These are phyloP conservation scores for Globisporangium takayamanum DNA, from an alignment of 352 stramenopile genomes.

Conservation along the genomic window DNA sequence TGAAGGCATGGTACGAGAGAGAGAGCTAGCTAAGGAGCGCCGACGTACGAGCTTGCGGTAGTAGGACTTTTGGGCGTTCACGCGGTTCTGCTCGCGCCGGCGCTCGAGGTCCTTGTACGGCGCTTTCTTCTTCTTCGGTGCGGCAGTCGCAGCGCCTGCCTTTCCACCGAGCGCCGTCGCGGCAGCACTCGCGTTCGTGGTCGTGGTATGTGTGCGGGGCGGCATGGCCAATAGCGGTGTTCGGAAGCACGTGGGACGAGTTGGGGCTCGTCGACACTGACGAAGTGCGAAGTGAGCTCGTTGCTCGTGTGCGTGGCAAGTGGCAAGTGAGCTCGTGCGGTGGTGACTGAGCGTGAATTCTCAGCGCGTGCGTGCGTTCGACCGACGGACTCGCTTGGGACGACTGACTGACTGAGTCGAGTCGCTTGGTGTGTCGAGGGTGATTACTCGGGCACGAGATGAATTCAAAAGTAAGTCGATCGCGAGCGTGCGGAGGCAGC, in stretches of 20 bases:
- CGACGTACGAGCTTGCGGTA: conserved; percentile 26
- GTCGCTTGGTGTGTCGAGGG: background rate
- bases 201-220: background rate
- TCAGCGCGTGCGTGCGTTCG: too few relatives aligned
- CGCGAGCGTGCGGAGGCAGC: background rate
- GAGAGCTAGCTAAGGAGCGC: background rate
- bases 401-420: background rate
- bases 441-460: background rate
- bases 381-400: too few relatives aligned
- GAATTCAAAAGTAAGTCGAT: background rate
- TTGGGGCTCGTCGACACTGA: too few relatives aligned
- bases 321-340: too few relatives aligned
- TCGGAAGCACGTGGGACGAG: too few relatives aligned
- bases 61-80: conserved; percentile 32
- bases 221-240: background rate
- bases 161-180: background rate
- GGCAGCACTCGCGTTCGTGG: background rate
- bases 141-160: background rate
- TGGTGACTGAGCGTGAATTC: too few relatives aligned
- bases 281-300: too few relatives aligned
- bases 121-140: conserved; percentile 8
- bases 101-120: conserved; percentile 19
- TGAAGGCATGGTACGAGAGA: background rate
- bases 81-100: conserved; percentile 31
- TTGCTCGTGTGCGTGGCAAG: too few relatives aligned